Base-by-base conservation (phyloP, 257 asterid species). In the Nicotiana tabacum region DNA sequence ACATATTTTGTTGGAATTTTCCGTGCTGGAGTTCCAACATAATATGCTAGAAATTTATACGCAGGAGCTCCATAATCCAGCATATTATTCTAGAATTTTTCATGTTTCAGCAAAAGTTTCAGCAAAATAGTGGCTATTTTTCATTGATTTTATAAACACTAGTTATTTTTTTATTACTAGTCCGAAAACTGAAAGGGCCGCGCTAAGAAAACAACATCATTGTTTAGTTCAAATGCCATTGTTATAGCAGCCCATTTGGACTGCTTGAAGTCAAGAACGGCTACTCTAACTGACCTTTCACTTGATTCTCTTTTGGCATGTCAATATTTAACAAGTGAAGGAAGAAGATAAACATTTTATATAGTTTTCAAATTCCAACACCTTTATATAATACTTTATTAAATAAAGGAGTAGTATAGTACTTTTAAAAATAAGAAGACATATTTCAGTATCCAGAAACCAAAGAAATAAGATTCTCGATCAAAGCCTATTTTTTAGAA, bases 171-270 rank as follows among this genome's bases (percentile, higher is more conserved):
- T 1, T 7, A 37, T 37, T 37, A 6, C 0, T 2, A 1, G 6
- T 37, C 2, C 9, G 46, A 37, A 37, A 37, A 6, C 9, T 37
- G 46, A 6, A 0, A 0, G 1, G 2, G 0, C 51, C 0, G 35
- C 4, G 3, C 35, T 32, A 32, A 12, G 1, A 43, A 43, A 43
- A 43, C 51, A 43, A 8, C 51, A 43, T 43, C 8, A 1, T 37
- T 43, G 11, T 43, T 43, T 43, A 37, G 15, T 39, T 11, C 65
- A 69, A 70, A 70, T 70, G 56, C 9, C 11, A 9, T 3, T 27
- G 2, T 43, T 43, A 21, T 21, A 74, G 79, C 62, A 24, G 79
- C 79, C 79, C 62, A 48, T 48, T 48, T 74, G 6, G 62, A 74
- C 43, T 74, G 8, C 15, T 24, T 48, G 21, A 74, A 48, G 79